A percentile compares a stretch with the other conserved stretches of the same genome.
phyloP scores from a whole-genome alignment of 1,139 yeast genomes.

The Pichia cactophila region DNA sequence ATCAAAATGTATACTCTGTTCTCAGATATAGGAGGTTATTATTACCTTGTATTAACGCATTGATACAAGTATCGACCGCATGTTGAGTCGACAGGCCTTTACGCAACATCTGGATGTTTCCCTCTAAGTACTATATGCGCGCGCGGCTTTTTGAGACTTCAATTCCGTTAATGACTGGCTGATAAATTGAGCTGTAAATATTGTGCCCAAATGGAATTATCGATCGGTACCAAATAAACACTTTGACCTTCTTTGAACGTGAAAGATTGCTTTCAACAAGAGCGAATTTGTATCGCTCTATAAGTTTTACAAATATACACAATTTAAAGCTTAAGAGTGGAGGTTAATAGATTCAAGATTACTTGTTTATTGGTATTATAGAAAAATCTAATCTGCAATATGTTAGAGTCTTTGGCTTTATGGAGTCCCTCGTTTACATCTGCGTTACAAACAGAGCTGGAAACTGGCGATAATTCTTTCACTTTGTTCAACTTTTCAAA shows the following conservation, averaged over 20 bases:
- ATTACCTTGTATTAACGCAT: too few relatives aligned
- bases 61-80: not conserved
- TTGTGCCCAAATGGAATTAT: not conserved
- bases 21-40: too few relatives aligned
- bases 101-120: too few relatives aligned
- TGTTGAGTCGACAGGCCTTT: not conserved
- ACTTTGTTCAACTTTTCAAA: slow-evolving; percentile 64
- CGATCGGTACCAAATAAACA: not conserved
- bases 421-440: slow-evolving; percentile 59
- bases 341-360: too few relatives aligned
- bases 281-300: not conserved
- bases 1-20: too few relatives aligned
- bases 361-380: too few relatives aligned
- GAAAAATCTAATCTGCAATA: slow-evolving; percentile 15
- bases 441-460: slow-evolving; percentile 42
- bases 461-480: slow-evolving; percentile 31
- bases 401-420: slow-evolving; percentile 42
- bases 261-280: not conserved
- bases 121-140: not conserved
- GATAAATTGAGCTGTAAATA: not conserved
- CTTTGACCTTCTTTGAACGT: not conserved
- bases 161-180: not conserved
- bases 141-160: not conserved
- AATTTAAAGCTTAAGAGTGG: not conserved
- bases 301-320: not conserved